A percentile compares a stretch with the other conserved stretches of the same genome.
Conservation (phyloP, 2,329 filamentous ascomycete genomes). For the Stemphylium beticola region DNA sequence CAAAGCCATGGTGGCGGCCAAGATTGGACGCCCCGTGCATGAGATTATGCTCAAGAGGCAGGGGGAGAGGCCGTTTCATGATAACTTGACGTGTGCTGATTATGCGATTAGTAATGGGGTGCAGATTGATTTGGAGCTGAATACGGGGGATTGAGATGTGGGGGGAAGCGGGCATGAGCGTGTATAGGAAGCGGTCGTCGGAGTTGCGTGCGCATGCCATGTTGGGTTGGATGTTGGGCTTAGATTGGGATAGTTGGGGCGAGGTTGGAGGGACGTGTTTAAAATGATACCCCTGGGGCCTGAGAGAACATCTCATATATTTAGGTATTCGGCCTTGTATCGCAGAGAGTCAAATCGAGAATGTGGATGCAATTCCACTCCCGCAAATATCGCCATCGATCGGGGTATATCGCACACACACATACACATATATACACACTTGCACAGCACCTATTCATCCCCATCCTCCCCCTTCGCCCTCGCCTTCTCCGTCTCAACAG, state of each 20-base stretch:
- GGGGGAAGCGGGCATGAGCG: background rate
- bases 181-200: background rate
- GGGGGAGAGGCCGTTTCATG: conserved; percentile 92
- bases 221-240: too few relatives aligned
- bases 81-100: conserved; percentile 83
- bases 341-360: too few relatives aligned
- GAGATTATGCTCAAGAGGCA: conserved; percentile 93
- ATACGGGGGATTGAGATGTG: conserved; percentile 40
- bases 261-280: too few relatives aligned
- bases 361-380: too few relatives aligned
- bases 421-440: background rate
- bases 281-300: background rate
- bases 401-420: background rate
- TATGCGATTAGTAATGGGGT: conserved; percentile 95
- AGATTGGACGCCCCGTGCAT: conserved; percentile 85
- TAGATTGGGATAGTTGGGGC: too few relatives aligned
- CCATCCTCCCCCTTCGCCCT: conserved; percentile 33
- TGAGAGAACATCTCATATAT: background rate
- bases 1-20: conserved; percentile 88
- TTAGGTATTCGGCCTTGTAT: too few relatives aligned
- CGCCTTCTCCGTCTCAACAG: conserved; percentile 31
- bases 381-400: background rate
- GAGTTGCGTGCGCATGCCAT: background rate
- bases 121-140: conserved; percentile 57
- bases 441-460: conserved; percentile 35